Percentiles rank a stretch among this genome's conserved stretches.
Evolutionary conservation across 495 filamentous ascomycete species (phyloP).

Genomic region (Clavariopsis aquatica): DNA sequence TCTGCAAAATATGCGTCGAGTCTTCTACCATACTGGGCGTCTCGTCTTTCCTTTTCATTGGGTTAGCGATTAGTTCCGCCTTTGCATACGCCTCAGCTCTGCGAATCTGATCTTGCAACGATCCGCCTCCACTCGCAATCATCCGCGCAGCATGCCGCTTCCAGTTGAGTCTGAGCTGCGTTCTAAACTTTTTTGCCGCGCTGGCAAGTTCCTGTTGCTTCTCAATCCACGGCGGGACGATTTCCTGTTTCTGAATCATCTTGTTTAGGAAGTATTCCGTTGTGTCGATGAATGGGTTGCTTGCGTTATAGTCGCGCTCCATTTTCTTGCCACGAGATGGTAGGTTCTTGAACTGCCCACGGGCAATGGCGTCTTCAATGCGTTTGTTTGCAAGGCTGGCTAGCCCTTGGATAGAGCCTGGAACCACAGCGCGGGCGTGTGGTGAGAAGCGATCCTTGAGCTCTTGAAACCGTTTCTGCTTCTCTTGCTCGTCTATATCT

Average conservation of each 20-base stretch:
- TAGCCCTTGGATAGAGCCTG: constrained; percentile 75
- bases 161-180: constrained; percentile 79
- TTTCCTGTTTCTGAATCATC: constrained; percentile 92
- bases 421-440: constrained; percentile 66
- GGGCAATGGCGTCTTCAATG: constrained; percentile 90
- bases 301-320: constrained; percentile 75
- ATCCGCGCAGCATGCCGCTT: constrained; percentile 76
- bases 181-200: constrained; percentile 68
- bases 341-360: constrained; percentile 89
- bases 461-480: constrained; percentile 65
- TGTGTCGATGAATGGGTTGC: constrained; percentile 89
- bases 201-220: constrained; percentile 89
- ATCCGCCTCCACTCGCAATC: constrained; percentile 79
- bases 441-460: constrained; percentile 80
- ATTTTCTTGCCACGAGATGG: constrained; percentile 71
- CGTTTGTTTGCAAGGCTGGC: constrained; percentile 85
- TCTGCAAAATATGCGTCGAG: constrained; percentile 49
- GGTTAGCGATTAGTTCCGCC: constrained; percentile 62
- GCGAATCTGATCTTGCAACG: constrained; percentile 71
- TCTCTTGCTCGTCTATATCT: constrained; percentile 66
- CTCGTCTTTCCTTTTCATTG: constrained; percentile 50
- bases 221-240: constrained; percentile 87
- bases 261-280: constrained; percentile 99
- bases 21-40: constrained; percentile 49
- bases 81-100: constrained; percentile 71